phyloP scores from a whole-genome alignment of 139 green algal species.

The Limnomonas spitsbergensis region DNA sequence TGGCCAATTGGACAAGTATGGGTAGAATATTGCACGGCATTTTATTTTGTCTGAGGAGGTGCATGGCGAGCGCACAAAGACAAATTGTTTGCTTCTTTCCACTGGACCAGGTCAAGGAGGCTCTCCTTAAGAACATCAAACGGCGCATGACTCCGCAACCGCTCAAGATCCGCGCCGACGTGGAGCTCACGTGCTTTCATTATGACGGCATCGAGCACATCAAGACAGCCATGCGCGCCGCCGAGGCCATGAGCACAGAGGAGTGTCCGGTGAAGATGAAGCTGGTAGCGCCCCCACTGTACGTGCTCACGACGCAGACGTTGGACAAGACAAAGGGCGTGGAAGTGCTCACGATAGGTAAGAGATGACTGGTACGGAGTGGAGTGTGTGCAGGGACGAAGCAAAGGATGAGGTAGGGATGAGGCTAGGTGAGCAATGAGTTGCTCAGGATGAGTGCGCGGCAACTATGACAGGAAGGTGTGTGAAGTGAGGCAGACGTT shows the following conservation, averaged over 20 bases:
- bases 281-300: constrained; percentile 96
- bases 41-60: too few relatives aligned
- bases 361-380: too few relatives aligned
- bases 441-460: too few relatives aligned
- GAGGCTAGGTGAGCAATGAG: too few relatives aligned
- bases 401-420: too few relatives aligned
- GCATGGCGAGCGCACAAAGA: too few relatives aligned
- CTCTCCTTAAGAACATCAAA: constrained; percentile 93
- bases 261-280: constrained; percentile 92
- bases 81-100: too few relatives aligned
- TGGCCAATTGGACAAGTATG: too few relatives aligned
- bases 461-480: too few relatives aligned
- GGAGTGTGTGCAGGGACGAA: too few relatives aligned
- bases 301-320: constrained; percentile 95
- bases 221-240: constrained; percentile 74
- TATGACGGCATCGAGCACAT: constrained; percentile 98
- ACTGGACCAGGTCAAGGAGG: constrained; percentile 77
- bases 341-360: constrained; percentile 34
- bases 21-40: too few relatives aligned
- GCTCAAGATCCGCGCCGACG: constrained; percentile 94
- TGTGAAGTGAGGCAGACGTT: too few relatives aligned
- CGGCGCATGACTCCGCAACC: constrained; percentile 96
- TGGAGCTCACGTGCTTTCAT: constrained; percentile 97
- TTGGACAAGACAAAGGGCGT: constrained; percentile 84
- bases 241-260: constrained; percentile 49